Evolutionary conservation across 306 rosid species (phyloP).

Genomic region (Fragaria ananassa): DNA sequence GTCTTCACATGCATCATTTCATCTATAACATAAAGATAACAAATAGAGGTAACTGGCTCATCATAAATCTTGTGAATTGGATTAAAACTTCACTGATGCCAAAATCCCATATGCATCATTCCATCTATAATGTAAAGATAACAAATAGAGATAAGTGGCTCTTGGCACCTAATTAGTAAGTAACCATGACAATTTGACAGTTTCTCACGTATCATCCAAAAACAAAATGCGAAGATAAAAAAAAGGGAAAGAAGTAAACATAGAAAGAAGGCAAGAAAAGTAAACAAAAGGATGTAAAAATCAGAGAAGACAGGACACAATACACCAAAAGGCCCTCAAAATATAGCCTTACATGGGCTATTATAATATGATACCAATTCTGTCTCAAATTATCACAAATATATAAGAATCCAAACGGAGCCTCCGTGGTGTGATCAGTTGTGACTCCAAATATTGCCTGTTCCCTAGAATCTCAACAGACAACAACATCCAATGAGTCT

Average conservation of each 20-base stretch:
- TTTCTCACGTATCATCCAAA: background rate
- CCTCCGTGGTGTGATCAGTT: slow-evolving; percentile 16
- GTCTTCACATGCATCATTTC: background rate
- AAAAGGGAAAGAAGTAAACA: no score
- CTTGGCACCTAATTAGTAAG: slow-evolving; percentile 5
- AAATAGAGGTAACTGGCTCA: no score
- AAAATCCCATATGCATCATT: background rate
- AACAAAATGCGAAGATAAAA: background rate
- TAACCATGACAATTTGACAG: background rate
- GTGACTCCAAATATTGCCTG: slow-evolving; percentile 17
- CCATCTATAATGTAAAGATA: no score
- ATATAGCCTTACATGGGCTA: slow-evolving; percentile 26
- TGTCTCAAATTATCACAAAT: slow-evolving; percentile 20
- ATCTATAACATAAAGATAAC: no score
- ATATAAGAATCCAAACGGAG: slow-evolving; percentile 26
- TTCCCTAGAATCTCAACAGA: slow-evolving; percentile 23
- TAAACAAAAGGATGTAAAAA: background rate
- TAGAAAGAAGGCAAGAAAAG: no score
- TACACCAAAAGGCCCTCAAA: slow-evolving; percentile 15
- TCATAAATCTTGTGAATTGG: background rate
- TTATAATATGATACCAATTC: slow-evolving; percentile 25
- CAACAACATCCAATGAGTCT: slow-evolving; percentile 21
- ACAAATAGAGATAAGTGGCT: background rate
- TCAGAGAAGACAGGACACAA: background rate
- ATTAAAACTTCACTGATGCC: background rate